These are phyloP conservation scores for Terana coerulea DNA, from an alignment of 768 basidiomycete species.

Conservation along the genomic window DNA sequence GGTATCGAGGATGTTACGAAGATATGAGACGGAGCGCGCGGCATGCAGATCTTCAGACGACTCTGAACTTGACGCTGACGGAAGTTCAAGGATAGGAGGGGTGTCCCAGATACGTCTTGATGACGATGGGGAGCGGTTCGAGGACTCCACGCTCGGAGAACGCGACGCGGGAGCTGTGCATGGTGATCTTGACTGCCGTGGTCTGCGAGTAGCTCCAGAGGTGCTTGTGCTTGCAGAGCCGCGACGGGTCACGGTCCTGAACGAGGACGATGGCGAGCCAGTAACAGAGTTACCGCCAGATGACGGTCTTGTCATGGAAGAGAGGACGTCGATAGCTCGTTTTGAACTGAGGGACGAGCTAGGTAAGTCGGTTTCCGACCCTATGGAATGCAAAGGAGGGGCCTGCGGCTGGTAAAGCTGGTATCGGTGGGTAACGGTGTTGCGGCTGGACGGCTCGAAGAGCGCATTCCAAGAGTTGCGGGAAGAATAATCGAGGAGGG, in stretches of 20 bases:
- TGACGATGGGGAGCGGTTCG: slow-evolving; percentile 1
- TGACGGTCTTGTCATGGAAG: slow-evolving; percentile 18
- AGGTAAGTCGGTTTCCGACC: slow-evolving; percentile 2
- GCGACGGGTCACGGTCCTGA: slow-evolving; percentile 9
- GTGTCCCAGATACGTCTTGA: slow-evolving; percentile 27
- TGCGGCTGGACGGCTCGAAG: slow-evolving; percentile 17
- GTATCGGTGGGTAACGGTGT: slow-evolving; percentile 16
- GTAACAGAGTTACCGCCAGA: too few species aligned
- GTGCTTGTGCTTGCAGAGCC: slow-evolving; percentile 10
- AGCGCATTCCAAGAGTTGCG: slow-evolving; percentile 65
- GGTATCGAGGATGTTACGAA: slow-evolving; percentile 62
- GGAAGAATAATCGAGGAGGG: slow-evolving; percentile 55
- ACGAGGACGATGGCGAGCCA: neutral
- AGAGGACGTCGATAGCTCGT: slow-evolving; percentile 23
- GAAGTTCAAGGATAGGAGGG: slow-evolving; percentile 53
- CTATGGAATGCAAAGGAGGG: slow-evolving; percentile 10
- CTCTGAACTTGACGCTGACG: slow-evolving; percentile 46
- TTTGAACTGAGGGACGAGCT: slow-evolving; percentile 12
- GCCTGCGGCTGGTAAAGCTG: slow-evolving; percentile 4
- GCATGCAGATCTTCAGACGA: slow-evolving; percentile 56
- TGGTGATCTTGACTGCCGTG: slow-evolving; percentile 8
- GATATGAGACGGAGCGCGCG: slow-evolving; percentile 59
- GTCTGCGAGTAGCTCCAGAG: slow-evolving; percentile 14
- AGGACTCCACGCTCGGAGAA: slow-evolving; percentile 4
- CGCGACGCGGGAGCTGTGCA: slow-evolving; percentile 15